Conservation (phyloP, 495 filamentous ascomycete species). For the Neurospora sp. region DNA sequence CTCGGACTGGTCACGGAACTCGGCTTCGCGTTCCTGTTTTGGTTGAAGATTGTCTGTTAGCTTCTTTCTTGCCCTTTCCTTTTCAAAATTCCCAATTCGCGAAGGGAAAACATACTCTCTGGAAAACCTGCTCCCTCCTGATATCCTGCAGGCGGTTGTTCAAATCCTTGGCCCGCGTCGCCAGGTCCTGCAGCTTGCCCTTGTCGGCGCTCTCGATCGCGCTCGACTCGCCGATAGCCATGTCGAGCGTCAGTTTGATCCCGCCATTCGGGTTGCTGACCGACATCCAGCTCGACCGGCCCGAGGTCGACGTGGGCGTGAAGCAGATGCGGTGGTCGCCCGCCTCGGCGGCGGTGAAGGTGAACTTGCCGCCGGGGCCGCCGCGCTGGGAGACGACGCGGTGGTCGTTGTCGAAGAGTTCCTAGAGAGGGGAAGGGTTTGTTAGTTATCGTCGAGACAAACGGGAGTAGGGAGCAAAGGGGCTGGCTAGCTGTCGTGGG, state of each 20-base stretch:
- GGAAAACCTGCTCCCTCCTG: conserved; percentile 87
- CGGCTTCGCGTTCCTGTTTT: conserved; percentile 83
- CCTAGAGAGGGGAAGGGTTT: conserved; percentile 30
- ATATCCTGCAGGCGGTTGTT: conserved; percentile 86
- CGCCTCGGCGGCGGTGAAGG: conserved; percentile 87
- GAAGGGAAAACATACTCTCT: conserved; percentile 55
- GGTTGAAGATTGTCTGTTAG: neutral
- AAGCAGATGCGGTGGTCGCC: conserved; percentile 95
- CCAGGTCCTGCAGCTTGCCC: conserved; percentile 85
- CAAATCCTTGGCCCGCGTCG: conserved; percentile 79
- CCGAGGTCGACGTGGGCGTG: conserved; percentile 57
- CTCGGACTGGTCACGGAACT: conserved; percentile 96
- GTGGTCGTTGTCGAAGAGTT: conserved; percentile 97
- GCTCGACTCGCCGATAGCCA: conserved; percentile 92
- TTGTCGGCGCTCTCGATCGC: conserved; percentile 92
- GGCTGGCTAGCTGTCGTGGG: neutral
- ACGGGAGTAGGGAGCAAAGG: too few relatives aligned
- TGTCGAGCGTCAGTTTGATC: conserved; percentile 74
- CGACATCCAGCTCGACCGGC: conserved; percentile 58
- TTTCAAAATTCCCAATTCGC: neutral
- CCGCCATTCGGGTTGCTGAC: conserved; percentile 54
- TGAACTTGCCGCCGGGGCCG: conserved; percentile 70
- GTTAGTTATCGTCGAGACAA: neutral
- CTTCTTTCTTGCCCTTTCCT: neutral
- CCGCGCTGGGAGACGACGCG: conserved; percentile 83